Base-by-base conservation (phyloP, 1,284 basidiomycete species). In the Phenoliferia sp. region DNA sequence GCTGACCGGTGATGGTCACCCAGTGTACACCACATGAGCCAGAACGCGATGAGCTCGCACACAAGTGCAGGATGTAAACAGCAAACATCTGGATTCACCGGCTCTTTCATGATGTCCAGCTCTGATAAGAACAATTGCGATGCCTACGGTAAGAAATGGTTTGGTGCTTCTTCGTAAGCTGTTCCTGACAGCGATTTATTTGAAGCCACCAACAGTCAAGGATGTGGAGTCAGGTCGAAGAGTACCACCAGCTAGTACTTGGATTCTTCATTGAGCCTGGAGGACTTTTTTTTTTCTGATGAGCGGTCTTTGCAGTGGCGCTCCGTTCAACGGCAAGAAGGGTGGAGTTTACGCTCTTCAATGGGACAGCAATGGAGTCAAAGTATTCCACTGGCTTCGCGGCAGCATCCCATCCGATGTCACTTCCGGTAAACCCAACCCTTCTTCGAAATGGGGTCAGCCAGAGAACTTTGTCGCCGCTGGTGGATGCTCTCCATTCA, bases 371-470 rank as follows among this genome's bases (percentile, higher is more conserved):
- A 79, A 81, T 61, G 91, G 90, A 36, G 86, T 94, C 73, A 81
- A 86, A n/a, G 81, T 92, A 35, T 93, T 83, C 81, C 94, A 88
- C 82, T 94, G 92, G 82, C 84, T 86, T 31, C 84, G 89, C 63
- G 82, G 81, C 62, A 81, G 82, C 28, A 87, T 90, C 72, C 92
- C 92, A 16, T 76, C 81, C 55, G 92, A 94, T 78, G 87, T 94
- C 77, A 82, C 80, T 31, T 82, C 83, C 39, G 85, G 84, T 55
- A 80, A 82, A 29, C 92, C 92, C 52, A 81, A 52, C 9, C 48
- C 85, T 69, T 90, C 92, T 5, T 81, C 83, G 57, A 80, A 72
- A 39, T 94, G 92, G 92, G 87, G 90, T 36, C 79, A 79, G 16
- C 88, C 92, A 2, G 92, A 89, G 52, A 83, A 82, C 78, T 92